These are phyloP conservation scores for Stevia rebaudiana DNA, from an alignment of 140 eudicot species.

Conservation along the genomic window DNA sequence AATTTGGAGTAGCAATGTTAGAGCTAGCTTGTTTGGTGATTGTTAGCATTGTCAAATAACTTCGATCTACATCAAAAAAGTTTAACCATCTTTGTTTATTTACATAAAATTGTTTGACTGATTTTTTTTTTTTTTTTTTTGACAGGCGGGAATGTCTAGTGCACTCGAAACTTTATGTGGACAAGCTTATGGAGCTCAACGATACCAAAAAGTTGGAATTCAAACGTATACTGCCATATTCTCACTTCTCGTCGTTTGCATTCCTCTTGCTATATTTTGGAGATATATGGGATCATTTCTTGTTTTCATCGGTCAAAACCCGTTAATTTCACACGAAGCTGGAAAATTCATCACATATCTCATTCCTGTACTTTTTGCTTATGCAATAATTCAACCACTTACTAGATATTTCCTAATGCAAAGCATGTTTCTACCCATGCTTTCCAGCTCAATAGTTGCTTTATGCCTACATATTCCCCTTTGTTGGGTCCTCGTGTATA, in stretches of 20 bases:
- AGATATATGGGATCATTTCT: conserved; percentile 45
- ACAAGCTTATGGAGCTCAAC: conserved; percentile 91
- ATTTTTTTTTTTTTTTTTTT: not conserved
- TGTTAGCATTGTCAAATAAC: too few species aligned
- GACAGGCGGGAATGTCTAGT: conserved; percentile 79
- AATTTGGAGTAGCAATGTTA: too few species aligned
- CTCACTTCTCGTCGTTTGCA: conserved; percentile 57
- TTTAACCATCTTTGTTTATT: not conserved
- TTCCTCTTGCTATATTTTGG: conserved; percentile 75
- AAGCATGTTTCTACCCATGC: conserved; percentile 67
- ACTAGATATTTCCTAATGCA: conserved; percentile 76
- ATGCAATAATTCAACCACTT: conserved; percentile 73
- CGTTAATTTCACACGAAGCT: conserved; percentile 65
- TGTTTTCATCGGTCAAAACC: conserved; percentile 64
- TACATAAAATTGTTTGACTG: not conserved
- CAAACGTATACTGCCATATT: conserved; percentile 71
- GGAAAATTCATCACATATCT: conserved; percentile 57
- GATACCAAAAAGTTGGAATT: conserved; percentile 66
- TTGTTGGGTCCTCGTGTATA: conserved; percentile 69
- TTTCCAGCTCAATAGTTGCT: conserved; percentile 47
- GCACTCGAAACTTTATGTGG: conserved; percentile 84
- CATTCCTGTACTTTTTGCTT: conserved; percentile 66
- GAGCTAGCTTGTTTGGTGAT: too few species aligned
- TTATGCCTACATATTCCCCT: conserved; percentile 61
- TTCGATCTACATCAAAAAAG: too few species aligned